Conservation (phyloP, 2,329 filamentous ascomycete species). For the Chaetomium sp. region DNA sequence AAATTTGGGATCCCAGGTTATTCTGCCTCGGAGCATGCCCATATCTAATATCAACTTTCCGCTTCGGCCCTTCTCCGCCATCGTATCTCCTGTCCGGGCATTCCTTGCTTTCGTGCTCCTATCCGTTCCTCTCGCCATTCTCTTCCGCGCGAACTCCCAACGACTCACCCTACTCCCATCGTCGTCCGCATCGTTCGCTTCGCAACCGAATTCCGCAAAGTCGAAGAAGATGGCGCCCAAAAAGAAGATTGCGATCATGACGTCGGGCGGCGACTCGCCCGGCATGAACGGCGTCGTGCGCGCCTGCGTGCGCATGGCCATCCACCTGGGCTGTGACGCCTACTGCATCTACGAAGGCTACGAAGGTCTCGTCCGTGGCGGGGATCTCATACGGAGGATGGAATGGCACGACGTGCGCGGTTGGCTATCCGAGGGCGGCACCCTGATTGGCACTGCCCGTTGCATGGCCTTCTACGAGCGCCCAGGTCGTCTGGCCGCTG, state of each 20-base stretch:
- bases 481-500: constrained; percentile 71
- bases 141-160: constrained; percentile 10
- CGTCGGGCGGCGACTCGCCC: constrained; percentile 86
- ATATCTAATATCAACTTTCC: constrained; percentile 14
- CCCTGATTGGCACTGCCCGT: constrained; percentile 88
- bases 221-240: constrained; percentile 37
- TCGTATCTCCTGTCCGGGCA: constrained; percentile 20
- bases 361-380: constrained; percentile 86
- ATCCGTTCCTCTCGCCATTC: constrained; percentile 16
- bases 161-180: neutral
- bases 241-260: constrained; percentile 83
- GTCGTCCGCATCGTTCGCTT: neutral
- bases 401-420: constrained; percentile 91
- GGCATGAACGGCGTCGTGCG: constrained; percentile 92
- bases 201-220: constrained; percentile 2
- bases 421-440: constrained; percentile 89
- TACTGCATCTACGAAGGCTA: constrained; percentile 90
- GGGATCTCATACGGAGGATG: constrained; percentile 80
- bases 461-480: constrained; percentile 91
- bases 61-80: constrained; percentile 18
- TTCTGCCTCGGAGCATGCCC: constrained; percentile 18
- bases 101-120: constrained; percentile 19
- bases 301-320: constrained; percentile 84
- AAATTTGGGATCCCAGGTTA: constrained; percentile 11
- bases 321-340: constrained; percentile 74